A percentile compares a stretch with the other conserved stretches of the same genome.
These are phyloP conservation scores for Adansonia grandidieri DNA, from an alignment of 441 rosid species.

Conservation along the genomic window DNA sequence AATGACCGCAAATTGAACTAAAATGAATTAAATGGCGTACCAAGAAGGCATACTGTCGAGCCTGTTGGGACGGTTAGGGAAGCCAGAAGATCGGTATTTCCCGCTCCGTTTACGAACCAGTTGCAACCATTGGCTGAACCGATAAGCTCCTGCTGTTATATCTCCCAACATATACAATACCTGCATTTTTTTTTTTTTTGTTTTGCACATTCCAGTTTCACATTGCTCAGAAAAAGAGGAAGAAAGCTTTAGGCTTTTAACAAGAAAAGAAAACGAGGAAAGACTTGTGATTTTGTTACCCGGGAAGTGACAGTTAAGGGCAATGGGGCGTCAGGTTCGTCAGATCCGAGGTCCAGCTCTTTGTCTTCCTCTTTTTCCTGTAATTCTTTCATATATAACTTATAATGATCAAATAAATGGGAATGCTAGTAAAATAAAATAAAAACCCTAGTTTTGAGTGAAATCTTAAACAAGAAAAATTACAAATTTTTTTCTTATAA, in stretches of 20 bases:
- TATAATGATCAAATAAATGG: constrained; percentile 23
- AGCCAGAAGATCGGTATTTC: constrained; percentile 77
- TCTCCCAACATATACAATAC: constrained; percentile 99
- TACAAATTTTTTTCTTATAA: not conserved
- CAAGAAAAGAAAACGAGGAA: not conserved
- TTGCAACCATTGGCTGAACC: constrained; percentile 97
- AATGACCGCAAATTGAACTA: not conserved
- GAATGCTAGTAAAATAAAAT: constrained; percentile 21
- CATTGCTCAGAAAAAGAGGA: not conserved
- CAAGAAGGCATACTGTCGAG: constrained; percentile 56
- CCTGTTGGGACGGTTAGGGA: constrained; percentile 77
- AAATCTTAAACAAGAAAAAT: constrained; percentile 9
- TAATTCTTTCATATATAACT: constrained; percentile 36
- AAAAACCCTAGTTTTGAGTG: constrained; percentile 19
- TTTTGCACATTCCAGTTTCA: not conserved
- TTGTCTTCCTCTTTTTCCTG: constrained; percentile 77
- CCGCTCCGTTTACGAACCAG: constrained; percentile 95
- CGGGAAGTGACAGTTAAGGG: constrained; percentile 96
- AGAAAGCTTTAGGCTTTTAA: not conserved
- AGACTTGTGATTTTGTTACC: constrained; percentile 41
- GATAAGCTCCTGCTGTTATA: constrained; percentile 78
- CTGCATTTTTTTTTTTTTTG: constrained; percentile 43
- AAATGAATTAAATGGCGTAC: constrained; percentile 31
- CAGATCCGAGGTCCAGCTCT: constrained; percentile 63
- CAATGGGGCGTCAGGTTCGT: constrained; percentile 74